These are phyloP conservation scores for Neoconidiobolus thromboides DNA, from an alignment of 371 early-diverging fungal species.

Conservation along the genomic window DNA sequence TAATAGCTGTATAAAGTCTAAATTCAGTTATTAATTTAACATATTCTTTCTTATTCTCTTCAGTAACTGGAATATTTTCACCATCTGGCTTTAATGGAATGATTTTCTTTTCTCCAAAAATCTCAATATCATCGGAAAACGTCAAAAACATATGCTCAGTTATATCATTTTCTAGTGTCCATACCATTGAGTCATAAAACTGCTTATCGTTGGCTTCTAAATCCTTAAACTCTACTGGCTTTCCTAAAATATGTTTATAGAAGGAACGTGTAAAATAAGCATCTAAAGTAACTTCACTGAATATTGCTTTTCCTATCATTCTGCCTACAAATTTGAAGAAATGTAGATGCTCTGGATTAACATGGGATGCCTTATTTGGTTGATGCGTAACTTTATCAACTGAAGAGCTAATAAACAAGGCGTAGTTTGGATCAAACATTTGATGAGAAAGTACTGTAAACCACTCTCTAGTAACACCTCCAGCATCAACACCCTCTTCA, in stretches of 20 bases:
- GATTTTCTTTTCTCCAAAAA: slow-evolving; percentile 71
- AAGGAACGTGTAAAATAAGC: slow-evolving; percentile 95
- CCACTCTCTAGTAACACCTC: slow-evolving; percentile 98
- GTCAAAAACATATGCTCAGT: slow-evolving; percentile 88
- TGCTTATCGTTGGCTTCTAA: slow-evolving; percentile 95
- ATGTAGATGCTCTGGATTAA: slow-evolving; percentile 88
- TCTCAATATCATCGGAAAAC: slow-evolving; percentile 83
- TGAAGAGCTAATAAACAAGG: slow-evolving; percentile 89
- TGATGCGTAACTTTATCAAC: slow-evolving; percentile 92
- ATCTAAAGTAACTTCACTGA: slow-evolving; percentile 85
- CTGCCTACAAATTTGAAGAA: slow-evolving; percentile 98
- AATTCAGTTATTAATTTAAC: slow-evolving; percentile 82
- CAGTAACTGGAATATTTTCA: slow-evolving; percentile 79
- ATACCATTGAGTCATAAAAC: slow-evolving; percentile 90
- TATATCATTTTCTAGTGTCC: slow-evolving; percentile 96
- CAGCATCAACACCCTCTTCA: slow-evolving; percentile 98
- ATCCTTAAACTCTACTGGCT: slow-evolving; percentile 83
- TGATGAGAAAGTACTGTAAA: slow-evolving; percentile 88
- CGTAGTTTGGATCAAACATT: slow-evolving; percentile 98
- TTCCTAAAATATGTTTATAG: slow-evolving; percentile 91
- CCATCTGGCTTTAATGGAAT: slow-evolving; percentile 86
- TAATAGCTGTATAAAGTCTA: slow-evolving; percentile 68
- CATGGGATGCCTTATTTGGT: slow-evolving; percentile 85
- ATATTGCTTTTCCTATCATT: slow-evolving; percentile 96
- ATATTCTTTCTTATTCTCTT: slow-evolving; percentile 94